Base-by-base conservation (phyloP, 2,329 filamentous ascomycete genomes). In the Beauveria brongniartii region DNA sequence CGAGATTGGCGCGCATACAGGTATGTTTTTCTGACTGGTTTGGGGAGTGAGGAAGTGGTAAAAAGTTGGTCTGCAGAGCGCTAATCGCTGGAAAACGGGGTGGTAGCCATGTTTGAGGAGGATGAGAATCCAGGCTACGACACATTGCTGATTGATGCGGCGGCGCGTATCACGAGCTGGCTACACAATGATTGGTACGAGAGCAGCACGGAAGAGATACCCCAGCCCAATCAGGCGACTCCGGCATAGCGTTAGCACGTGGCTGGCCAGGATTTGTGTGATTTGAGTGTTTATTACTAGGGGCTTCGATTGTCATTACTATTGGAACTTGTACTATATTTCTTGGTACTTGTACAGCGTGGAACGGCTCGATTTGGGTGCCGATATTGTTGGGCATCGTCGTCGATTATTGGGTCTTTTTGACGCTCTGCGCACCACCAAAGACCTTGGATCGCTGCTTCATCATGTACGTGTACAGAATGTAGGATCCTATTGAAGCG, bases 381-480 rank as follows among this genome's bases (percentile, higher is more conserved):
- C 26, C 30, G 20, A 16, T 7, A 3, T 47, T 43, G 28, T 53
- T 6, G n/a, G 55, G 5, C 12, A 37, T 37, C 8, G 55, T 37
- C 18, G n/a, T 46, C n/a, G 63, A 48, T 63, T 68, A 79, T 67
- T 77, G 72, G 12, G 67, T 68, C 63, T 76, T 76, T 70, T 81
- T 69, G 30, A 41, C 22, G 20, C 10, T 30, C 44, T 50, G n/a
- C 10, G 43, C 54, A 54, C 52, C 47, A 24, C 51, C 41, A 34
- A 62, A n/a, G 59, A 93, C 84, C 82, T 91, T 96, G 66, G 84
- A 82, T 67, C 93, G 82, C 81, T 99, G 94, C 64, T 82, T 81
- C 80, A 97, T 90, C 94, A 99, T 97, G 75, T 99, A 90, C 24
- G 90, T 91, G 72, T 94, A 97, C 62, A 97, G 76, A 61, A 95